Evolutionary conservation across 768 basidiomycete genomes (phyloP).

Genomic region (Rhodotorula kratochvilovae): DNA sequence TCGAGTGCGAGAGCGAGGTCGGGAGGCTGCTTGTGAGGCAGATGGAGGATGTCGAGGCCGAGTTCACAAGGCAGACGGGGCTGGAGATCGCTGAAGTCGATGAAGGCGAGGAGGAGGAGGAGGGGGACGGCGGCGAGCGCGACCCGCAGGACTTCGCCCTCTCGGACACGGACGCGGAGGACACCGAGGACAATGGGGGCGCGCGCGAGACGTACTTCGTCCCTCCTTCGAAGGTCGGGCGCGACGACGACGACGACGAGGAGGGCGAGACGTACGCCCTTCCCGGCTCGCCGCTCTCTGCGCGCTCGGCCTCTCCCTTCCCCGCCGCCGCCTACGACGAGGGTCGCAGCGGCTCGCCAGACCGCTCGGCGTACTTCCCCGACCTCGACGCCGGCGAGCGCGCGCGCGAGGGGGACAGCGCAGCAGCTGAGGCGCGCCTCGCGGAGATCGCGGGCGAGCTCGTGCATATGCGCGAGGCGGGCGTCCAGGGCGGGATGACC

Average conservation of each 20-base stretch:
- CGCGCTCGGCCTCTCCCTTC: too few species aligned
- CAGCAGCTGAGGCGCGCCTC: not conserved
- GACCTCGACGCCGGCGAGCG: not conserved
- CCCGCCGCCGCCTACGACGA: not conserved
- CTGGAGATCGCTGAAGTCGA: not conserved
- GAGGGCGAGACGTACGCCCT: not conserved
- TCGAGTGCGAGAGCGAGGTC: not conserved
- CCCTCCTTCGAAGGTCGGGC: too few species aligned
- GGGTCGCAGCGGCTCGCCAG: not conserved
- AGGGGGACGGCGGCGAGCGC: too few species aligned
- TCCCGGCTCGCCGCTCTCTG: not conserved
- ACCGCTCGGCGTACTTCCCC: slow-evolving; percentile 1
- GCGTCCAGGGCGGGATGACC: not conserved
- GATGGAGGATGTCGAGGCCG: not conserved
- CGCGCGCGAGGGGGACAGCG: not conserved
- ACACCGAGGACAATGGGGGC: too few species aligned
- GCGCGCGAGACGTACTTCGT: too few species aligned
- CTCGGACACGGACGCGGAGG: not conserved
- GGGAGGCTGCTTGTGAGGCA: not conserved
- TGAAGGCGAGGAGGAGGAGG: not conserved
- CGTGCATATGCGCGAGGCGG: not conserved
- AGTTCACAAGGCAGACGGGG: not conserved
- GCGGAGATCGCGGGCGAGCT: not conserved
- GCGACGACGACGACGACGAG: too few species aligned
- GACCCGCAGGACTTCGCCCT: not conserved